Conservation (phyloP, 495 filamentous ascomycete species). For the Tuber calosporum region DNA sequence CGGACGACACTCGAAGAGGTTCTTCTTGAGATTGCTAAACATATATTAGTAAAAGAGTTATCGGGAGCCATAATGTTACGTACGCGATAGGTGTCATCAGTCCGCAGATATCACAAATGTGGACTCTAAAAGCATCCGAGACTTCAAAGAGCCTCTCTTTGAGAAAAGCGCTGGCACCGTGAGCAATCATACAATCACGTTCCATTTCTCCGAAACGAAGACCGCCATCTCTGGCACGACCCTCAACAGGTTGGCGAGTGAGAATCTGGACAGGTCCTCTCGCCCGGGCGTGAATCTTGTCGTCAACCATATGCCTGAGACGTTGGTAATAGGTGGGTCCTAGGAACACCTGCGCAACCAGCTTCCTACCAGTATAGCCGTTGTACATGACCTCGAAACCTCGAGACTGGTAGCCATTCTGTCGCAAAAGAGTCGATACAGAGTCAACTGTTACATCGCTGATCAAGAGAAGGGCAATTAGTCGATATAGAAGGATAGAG, state of each 20-base stretch:
- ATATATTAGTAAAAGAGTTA: slow-evolving; percentile 35
- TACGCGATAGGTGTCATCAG: slow-evolving; percentile 99
- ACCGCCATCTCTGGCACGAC: slow-evolving; percentile 94
- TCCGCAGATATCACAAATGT: slow-evolving; percentile 97
- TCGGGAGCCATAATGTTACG: slow-evolving; percentile 46
- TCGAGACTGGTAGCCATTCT: slow-evolving; percentile 90
- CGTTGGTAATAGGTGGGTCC: slow-evolving; percentile 99
- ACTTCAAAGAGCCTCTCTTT: slow-evolving; percentile 94
- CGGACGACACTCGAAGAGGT: slow-evolving; percentile 88
- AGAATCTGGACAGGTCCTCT: slow-evolving; percentile 94
- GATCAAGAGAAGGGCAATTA: background rate
- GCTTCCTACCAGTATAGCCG: slow-evolving; percentile 88
- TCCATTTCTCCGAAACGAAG: slow-evolving; percentile 99
- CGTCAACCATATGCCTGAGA: slow-evolving; percentile 97
- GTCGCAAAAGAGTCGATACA: slow-evolving; percentile 80
- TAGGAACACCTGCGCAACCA: slow-evolving; percentile 89
- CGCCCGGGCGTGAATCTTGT: slow-evolving; percentile 98
- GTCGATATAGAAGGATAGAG: background rate
- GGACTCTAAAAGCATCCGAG: slow-evolving; percentile 94
- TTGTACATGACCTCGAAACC: slow-evolving; percentile 99
- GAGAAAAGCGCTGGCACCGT: slow-evolving; percentile 91
- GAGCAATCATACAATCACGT: slow-evolving; percentile 99
- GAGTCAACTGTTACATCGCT: slow-evolving; percentile 85
- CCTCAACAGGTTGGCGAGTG: slow-evolving; percentile 96
- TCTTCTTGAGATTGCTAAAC: slow-evolving; percentile 81